These are phyloP conservation scores for Helicocarpus griseus DNA, from an alignment of 2,329 filamentous ascomycete genomes.

Conservation along the genomic window DNA sequence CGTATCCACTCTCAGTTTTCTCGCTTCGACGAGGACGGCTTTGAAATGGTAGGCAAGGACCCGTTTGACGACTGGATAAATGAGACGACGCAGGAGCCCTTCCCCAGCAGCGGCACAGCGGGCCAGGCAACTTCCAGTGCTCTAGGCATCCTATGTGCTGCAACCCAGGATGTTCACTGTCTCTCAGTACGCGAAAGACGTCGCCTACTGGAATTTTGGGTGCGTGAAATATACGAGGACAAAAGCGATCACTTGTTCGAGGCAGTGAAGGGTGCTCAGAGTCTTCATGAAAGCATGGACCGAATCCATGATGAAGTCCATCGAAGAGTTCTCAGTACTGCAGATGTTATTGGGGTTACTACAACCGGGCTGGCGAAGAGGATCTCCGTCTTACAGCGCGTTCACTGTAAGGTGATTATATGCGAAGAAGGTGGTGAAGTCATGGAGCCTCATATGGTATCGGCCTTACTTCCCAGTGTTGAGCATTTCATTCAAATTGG, in stretches of 20 bases:
- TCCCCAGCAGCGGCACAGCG: background rate
- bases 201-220: background rate
- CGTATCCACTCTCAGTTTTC: background rate
- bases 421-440: conserved; percentile 63
- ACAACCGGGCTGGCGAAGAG: conserved; percentile 21
- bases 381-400: conserved; percentile 31
- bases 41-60: background rate
- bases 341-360: conserved; percentile 21
- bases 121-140: background rate
- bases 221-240: background rate
- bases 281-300: no score
- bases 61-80: no score
- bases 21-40: background rate
- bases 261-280: conserved; percentile 4
- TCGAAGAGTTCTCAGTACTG: conserved; percentile 12
- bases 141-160: background rate
- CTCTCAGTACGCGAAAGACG: background rate
- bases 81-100: background rate
- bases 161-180: background rate
- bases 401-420: conserved; percentile 37
- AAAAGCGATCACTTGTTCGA: background rate
- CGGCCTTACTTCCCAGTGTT: conserved; percentile 28
- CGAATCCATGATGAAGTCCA: conserved; percentile 10
- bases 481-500: conserved; percentile 33
- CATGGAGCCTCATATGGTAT: conserved; percentile 48